Conservation (phyloP, 2,329 filamentous ascomycete species). For the Apiospora koreana region DNA sequence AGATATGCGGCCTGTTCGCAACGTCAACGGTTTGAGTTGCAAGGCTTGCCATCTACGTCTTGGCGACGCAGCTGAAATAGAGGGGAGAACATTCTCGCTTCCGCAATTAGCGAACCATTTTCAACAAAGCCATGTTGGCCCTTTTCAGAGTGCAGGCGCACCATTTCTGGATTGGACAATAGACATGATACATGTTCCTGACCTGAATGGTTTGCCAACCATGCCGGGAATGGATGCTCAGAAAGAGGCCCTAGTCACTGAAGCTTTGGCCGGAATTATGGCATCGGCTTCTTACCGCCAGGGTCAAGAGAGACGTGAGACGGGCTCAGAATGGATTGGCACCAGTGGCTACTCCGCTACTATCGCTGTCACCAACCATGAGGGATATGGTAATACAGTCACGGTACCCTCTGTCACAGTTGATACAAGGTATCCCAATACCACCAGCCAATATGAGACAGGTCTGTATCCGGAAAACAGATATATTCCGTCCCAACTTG, state of each 20-base stretch:
- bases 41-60: constrained; percentile 50
- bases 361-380: background rate
- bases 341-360: background rate
- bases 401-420: background rate
- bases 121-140: constrained; percentile 43
- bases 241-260: constrained; percentile 36
- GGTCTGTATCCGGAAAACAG: background rate
- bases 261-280: constrained; percentile 39
- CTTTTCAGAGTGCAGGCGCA: constrained; percentile 22
- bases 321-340: background rate
- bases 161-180: constrained; percentile 43
- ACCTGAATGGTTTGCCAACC: constrained; percentile 31
- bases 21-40: constrained; percentile 55
- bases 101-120: constrained; percentile 62
- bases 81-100: constrained; percentile 52
- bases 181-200: constrained; percentile 48
- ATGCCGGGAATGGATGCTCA: constrained; percentile 33
- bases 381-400: background rate
- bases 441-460: background rate
- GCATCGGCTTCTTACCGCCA: constrained; percentile 24
- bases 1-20: constrained; percentile 57
- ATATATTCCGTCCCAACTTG: background rate
- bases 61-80: constrained; percentile 28
- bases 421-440: background rate
- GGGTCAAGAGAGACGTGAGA: background rate